These are phyloP conservation scores for Helenozyma baotianmanensis DNA, from an alignment of 805 yeast species.

Conservation along the genomic window DNA sequence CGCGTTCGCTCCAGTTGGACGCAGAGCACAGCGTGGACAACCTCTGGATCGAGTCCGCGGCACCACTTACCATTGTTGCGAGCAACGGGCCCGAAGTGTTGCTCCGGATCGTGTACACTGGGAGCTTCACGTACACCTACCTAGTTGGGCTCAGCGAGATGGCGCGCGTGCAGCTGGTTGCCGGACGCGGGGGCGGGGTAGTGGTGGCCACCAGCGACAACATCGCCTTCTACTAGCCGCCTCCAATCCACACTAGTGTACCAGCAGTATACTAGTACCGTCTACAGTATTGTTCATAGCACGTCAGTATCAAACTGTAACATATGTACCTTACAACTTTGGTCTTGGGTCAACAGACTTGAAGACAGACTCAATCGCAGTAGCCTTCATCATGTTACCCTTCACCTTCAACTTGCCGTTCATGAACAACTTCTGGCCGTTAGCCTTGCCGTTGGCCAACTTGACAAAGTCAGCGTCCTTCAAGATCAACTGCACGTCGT, in stretches of 20 bases:
- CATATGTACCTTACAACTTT: slow-evolving; percentile 26
- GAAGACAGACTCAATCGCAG: slow-evolving; percentile 65
- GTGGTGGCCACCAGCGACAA: slow-evolving; percentile 9
- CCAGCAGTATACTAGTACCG: too few species aligned
- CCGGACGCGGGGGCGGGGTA: not conserved
- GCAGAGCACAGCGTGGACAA: slow-evolving; percentile 6
- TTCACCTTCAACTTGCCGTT: slow-evolving; percentile 79
- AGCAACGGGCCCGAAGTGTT: slow-evolving; percentile 27
- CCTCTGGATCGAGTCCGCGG: not conserved
- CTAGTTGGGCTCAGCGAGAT: slow-evolving; percentile 24
- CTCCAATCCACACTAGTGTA: too few species aligned
- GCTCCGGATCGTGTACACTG: slow-evolving; percentile 9
- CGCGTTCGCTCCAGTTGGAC: slow-evolving; percentile 3
- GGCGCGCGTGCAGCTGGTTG: slow-evolving; percentile 16
- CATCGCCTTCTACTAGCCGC: slow-evolving; percentile 2
- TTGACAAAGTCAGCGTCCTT: slow-evolving; percentile 66
- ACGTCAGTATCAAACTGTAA: not conserved
- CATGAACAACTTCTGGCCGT: slow-evolving; percentile 82
- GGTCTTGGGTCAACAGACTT: slow-evolving; percentile 45
- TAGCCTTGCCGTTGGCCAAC: slow-evolving; percentile 72
- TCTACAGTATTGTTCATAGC: too few species aligned
- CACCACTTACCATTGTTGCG: slow-evolving; percentile 3
- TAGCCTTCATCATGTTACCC: slow-evolving; percentile 90
- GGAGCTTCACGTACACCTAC: slow-evolving; percentile 7
- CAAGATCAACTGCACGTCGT: slow-evolving; percentile 62